A percentile compares a stretch with the other conserved stretches of the same genome.
These are phyloP conservation scores for Liriodendron chinense DNA, from an alignment of 164 flowering plant species.

Conservation along the genomic window DNA sequence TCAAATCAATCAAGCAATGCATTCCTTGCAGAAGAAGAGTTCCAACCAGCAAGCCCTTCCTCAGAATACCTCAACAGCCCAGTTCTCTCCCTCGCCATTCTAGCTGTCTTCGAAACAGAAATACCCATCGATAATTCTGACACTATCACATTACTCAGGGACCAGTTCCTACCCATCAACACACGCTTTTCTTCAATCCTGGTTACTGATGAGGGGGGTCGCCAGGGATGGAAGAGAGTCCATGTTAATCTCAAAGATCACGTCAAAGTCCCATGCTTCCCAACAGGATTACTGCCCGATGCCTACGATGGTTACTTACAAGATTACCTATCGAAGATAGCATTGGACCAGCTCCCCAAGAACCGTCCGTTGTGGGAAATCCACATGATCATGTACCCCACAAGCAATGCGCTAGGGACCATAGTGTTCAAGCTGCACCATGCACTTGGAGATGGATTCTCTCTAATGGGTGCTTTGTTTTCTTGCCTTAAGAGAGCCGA, in stretches of 20 bases:
- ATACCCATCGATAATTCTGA: neutral
- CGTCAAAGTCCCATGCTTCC: conserved; percentile 8
- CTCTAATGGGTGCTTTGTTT: conserved; percentile 65
- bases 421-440: conserved; percentile 61
- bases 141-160: neutral
- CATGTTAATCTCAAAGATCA: neutral
- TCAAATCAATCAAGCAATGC: neutral
- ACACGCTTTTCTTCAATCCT: conserved; percentile 10
- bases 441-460: conserved; percentile 67
- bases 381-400: conserved; percentile 1
- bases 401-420: neutral
- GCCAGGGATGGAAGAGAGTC: conserved; percentile 15
- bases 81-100: conserved; percentile 13
- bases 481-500: conserved; percentile 52
- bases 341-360: conserved; percentile 6
- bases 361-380: conserved; percentile 3
- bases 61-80: conserved; percentile 9
- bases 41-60: conserved; percentile 15
- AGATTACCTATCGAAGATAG: conserved; percentile 15
- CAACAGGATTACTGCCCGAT: conserved; percentile 3
- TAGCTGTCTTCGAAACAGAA: conserved; percentile 11
- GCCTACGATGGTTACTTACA: conserved; percentile 6
- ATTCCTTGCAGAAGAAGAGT: neutral
- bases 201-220: conserved; percentile 1
- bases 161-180: conserved; percentile 4